Base-by-base conservation (phyloP, 2,329 filamentous ascomycete species). In the Alternaria triticina region DNA sequence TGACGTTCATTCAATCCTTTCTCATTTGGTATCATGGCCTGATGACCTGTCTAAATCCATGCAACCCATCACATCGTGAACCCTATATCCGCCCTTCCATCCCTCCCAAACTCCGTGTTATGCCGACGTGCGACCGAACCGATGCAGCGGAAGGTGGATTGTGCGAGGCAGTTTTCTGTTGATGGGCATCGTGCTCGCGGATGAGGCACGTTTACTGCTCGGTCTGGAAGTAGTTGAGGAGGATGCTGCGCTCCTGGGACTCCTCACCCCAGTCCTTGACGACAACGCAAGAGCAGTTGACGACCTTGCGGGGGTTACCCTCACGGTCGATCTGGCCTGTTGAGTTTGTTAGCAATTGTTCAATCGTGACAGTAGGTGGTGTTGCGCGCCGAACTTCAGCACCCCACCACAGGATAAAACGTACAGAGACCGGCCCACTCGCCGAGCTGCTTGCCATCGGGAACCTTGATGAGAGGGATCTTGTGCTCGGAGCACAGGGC, bases 191-290 rank as follows among this genome's bases (percentile, higher is more conserved):
- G 52, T 56, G 43, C 36, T 52, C 62, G 55, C 22, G 46, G 13
- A 17, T 17, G 58, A 57, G 64, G 65, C 59, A 70, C 69, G 65
- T 76, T 74, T 86, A 86, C 78, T 86, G 84, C 82, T 86, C 84
- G 83, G 94, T 97, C 88, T 97, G 92, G 94, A 99, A 98, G 92
- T 99, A 99, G 91, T 99, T 97, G 85, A 99, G 93, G 83, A 99
- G 92, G 86, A 98, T 94, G 81, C 91, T 93, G 83, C 96, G 94
- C 90, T 99, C 96, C 88, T 97, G 94, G 76, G 92, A 96, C 89
- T 99, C 96, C 90, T 98, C 96, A 89, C 96, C 96, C 96, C 96
- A 99, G 86, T 99, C 94, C 88, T 96, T 95, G 81, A 99, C 96
- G 70, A 99, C 96, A 80, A 99, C 96, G 89, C 96, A 98, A 82